Conservation (phyloP, 2,329 filamentous ascomycete genomes). For the Tolypocladium guangdongense region DNA sequence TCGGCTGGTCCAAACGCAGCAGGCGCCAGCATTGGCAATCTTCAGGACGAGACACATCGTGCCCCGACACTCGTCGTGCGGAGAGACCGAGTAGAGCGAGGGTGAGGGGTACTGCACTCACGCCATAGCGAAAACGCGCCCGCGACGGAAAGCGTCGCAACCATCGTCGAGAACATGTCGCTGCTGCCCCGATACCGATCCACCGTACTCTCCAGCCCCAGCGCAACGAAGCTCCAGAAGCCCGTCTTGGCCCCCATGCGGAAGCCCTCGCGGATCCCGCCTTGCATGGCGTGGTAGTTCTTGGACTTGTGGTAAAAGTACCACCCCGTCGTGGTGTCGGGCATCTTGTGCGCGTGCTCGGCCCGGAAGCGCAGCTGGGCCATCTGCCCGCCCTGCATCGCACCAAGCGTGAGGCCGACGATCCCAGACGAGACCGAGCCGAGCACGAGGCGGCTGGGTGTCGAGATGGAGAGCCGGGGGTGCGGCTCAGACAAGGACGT, state of each 20-base stretch:
- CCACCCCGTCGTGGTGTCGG: slow-evolving; percentile 74
- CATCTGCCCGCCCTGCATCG: slow-evolving; percentile 60
- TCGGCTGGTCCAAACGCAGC: not conserved
- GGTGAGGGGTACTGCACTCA: slow-evolving; percentile 30
- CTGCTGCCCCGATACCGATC: slow-evolving; percentile 49
- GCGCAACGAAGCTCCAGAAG: slow-evolving; percentile 65
- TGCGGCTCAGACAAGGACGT: slow-evolving; percentile 10
- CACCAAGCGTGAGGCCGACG: slow-evolving; percentile 60
- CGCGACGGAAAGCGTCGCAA: slow-evolving; percentile 74
- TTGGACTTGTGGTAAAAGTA: slow-evolving; percentile 99
- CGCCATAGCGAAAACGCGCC: slow-evolving; percentile 81
- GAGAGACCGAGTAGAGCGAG: not conserved
- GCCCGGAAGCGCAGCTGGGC: slow-evolving; percentile 79
- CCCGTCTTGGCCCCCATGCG: slow-evolving; percentile 62
- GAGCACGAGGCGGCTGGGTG: slow-evolving; percentile 53
- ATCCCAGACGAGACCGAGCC: slow-evolving; percentile 52
- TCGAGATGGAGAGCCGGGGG: slow-evolving; percentile 50
- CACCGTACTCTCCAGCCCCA: slow-evolving; percentile 74
- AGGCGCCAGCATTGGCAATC: not conserved
- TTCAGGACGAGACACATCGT: not conserved
- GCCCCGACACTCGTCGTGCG: not conserved
- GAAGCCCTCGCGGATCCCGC: slow-evolving; percentile 67
- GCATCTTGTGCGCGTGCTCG: slow-evolving; percentile 91
- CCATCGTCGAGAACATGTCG: slow-evolving; percentile 71
- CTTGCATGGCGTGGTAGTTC: slow-evolving; percentile 77